Percentiles rank a stretch among this genome's conserved stretches.
Evolutionary conservation across 2,329 filamentous ascomycete species (phyloP).

Genomic region (Fusarium sororula): DNA sequence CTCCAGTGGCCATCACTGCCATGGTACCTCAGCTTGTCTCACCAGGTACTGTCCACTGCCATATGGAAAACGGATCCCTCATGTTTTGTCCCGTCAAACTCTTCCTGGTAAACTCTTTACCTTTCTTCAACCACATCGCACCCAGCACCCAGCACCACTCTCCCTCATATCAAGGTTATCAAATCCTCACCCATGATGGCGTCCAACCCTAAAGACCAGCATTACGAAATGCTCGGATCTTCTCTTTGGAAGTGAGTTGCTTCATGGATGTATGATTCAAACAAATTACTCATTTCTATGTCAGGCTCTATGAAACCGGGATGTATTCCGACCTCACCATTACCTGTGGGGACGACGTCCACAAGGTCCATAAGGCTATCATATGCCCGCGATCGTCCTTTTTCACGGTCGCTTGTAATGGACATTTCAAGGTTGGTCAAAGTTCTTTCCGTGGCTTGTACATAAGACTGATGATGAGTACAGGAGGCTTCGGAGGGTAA

Average conservation of each 20-base stretch:
- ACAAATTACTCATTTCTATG: not conserved
- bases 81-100: not conserved
- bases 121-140: not conserved
- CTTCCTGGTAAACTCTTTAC: not conserved
- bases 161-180: rapidly evolving
- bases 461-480: not conserved
- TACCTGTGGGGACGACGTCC: rapidly evolving
- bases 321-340: not conserved
- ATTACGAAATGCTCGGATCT: not conserved
- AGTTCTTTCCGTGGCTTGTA: not conserved
- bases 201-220: not conserved
- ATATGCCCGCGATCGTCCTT: not conserved
- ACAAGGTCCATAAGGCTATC: not conserved
- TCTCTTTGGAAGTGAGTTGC: not conserved
- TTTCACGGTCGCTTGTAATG: not conserved
- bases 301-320: not conserved
- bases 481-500: not conserved
- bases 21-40: not conserved
- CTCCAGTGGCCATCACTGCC: not conserved
- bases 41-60: not conserved
- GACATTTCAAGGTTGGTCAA: not conserved
- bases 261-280: too few species aligned
- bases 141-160: not conserved
- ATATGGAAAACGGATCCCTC: not conserved
- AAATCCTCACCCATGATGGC: not conserved